A percentile compares a stretch with the other conserved stretches of the same genome.
phyloP scores from a whole-genome alignment of 371 early-diverging fungal genomes.

The Mortierella sp. region DNA sequence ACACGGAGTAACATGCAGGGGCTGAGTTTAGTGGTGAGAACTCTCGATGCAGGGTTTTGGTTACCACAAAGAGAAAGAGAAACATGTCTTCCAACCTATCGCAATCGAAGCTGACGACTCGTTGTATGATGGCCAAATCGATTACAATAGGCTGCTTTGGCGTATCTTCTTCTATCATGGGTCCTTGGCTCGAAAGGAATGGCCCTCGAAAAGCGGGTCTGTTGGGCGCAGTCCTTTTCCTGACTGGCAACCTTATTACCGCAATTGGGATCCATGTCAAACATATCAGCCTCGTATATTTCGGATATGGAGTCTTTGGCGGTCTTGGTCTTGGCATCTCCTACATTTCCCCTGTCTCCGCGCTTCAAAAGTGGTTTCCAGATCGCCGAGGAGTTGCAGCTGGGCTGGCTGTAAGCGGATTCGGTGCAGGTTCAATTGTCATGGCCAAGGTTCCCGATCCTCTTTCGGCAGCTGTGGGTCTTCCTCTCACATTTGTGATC shows the following conservation, averaged over 20 bases:
- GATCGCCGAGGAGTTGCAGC: constrained; percentile 66
- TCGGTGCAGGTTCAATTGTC: constrained; percentile 74
- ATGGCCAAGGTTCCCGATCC: constrained; percentile 66
- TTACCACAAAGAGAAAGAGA: background rate
- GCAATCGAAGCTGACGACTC: background rate
- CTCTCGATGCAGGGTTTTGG: background rate
- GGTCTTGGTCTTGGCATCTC: constrained; percentile 73
- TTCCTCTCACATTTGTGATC: constrained; percentile 66
- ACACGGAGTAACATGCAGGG: background rate
- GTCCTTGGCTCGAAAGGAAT: constrained; percentile 70
- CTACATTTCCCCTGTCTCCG: constrained; percentile 72
- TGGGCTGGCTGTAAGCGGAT: constrained; percentile 74
- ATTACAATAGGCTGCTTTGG: constrained; percentile 64
- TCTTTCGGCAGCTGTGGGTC: constrained; percentile 58
- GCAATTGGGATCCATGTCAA: constrained; percentile 62
- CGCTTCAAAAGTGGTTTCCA: constrained; percentile 70
- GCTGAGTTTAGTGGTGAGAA: no score
- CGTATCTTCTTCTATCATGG: constrained; percentile 67
- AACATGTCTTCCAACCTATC: background rate
- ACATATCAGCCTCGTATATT: constrained; percentile 52
- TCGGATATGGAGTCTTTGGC: constrained; percentile 74
- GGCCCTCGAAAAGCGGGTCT: constrained; percentile 66
- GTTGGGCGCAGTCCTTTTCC: constrained; percentile 63
- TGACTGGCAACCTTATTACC: constrained; percentile 65
- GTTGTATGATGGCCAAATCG: background rate